Evolutionary conservation across 805 yeast genomes (phyloP), one percentile per base, ranked within the genome.

Genomic region (Hanseniaspora thailandica): DNA sequence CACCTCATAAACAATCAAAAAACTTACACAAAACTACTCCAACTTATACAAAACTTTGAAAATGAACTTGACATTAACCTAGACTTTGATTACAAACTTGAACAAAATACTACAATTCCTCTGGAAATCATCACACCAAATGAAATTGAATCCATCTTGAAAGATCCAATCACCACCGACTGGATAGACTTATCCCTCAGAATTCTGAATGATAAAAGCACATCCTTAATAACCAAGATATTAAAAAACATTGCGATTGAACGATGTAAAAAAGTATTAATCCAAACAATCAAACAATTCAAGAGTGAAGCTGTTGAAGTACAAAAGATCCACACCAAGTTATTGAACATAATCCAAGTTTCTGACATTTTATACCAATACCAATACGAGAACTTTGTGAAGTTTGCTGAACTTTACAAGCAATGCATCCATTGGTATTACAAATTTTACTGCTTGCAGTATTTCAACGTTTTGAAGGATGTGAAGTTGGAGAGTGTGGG

Each of bases 361-460:
- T 84, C 69, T 59, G 68, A 68, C 3, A 87, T 85, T 56, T 64
- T 90, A 36, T 64, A 70, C 4, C 61, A 67, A 4, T 76, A 78
- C 47, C 77, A 84, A 55, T 72, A 76, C 8, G 73, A 78, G 6
- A 68, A 93, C 52, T 90, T 95, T 0, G 63, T 69, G 15, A 93
- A 86, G 61, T 72, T 93, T 38, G 75, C 80, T 52, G 76, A 76
- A 60, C 97, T 97, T 0, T 93, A 93, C 64, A 69, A 81, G 19
- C 81, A 80, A 61, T 90, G 97, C 2, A 89, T 93, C 86, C 73
- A 77, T 61, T 93, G 98, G 98, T 93, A 90, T 69, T 93, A 93
- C 65, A 73, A 76, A 55, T 76, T 83, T 54, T 77, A 84, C 59
- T 90, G 89, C 62, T 80, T 82, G 17, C 78, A 88, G 57, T 89